Evolutionary conservation across 352 stramenopile species (phyloP).

Genomic region (Globisporangium sylvaticum): DNA sequence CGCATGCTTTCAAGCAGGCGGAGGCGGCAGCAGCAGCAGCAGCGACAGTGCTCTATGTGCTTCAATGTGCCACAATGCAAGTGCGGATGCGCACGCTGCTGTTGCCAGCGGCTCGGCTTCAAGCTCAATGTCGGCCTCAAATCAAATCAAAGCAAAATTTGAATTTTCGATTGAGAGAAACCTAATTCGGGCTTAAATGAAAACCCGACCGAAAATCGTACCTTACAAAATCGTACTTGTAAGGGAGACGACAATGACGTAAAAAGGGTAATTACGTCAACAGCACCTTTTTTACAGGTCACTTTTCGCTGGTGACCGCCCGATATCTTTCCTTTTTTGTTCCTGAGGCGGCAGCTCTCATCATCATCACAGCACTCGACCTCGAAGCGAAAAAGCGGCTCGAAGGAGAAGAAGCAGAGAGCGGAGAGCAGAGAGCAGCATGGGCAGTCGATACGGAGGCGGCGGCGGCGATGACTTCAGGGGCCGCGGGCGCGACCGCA

Average conservation of each 20-base stretch:
- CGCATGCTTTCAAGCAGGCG: constrained; percentile 3
- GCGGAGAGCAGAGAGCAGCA: constrained; percentile 18
- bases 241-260: background rate
- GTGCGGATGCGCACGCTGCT: background rate
- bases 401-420: background rate
- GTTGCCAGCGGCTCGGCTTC: background rate
- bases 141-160: constrained; percentile 8
- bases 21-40: background rate
- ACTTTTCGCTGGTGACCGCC: constrained; percentile 14
- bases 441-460: constrained; percentile 66
- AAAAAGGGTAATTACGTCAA: constrained; percentile 11
- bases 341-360: background rate
- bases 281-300: constrained; percentile 9
- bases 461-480: constrained; percentile 55
- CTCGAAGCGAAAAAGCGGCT: background rate
- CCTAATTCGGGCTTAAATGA: background rate
- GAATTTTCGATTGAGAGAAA: constrained; percentile 10
- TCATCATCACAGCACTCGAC: constrained; percentile 1
- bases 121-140: background rate
- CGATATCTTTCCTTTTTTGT: constrained; percentile 2
- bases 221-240: background rate
- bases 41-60: background rate
- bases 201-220: background rate
- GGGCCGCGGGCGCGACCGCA: constrained; percentile 63
- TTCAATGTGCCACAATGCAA: background rate